Conservation (phyloP, 306 rosid genomes). For the Potentilla sterilis region DNA sequence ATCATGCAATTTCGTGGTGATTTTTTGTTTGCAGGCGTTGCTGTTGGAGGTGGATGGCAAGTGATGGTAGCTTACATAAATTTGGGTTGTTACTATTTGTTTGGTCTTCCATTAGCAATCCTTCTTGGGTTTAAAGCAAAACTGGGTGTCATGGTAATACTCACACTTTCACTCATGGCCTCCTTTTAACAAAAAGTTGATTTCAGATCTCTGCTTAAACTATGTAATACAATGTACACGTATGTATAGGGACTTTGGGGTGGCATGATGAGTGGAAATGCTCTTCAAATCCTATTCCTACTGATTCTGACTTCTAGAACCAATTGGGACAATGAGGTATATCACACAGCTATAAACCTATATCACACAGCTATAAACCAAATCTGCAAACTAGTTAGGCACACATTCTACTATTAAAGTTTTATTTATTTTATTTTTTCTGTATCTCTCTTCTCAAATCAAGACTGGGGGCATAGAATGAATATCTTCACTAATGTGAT, state of each 20-base stretch:
- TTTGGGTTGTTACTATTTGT: conserved; percentile 46
- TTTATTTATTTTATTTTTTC: too few relatives aligned
- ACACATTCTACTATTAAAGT: background rate
- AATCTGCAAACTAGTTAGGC: background rate
- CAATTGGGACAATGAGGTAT: conserved; percentile 47
- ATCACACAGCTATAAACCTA: background rate
- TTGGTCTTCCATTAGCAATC: conserved; percentile 49
- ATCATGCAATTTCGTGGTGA: background rate
- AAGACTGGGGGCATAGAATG: background rate
- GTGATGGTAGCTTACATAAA: conserved; percentile 53
- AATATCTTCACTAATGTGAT: background rate
- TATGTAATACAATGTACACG: background rate
- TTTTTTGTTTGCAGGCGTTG: conserved; percentile 34
- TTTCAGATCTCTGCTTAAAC: background rate
- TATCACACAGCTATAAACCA: background rate
- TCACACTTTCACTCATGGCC: background rate
- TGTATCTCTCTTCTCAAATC: too few relatives aligned
- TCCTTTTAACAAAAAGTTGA: background rate
- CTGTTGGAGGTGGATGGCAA: conserved; percentile 60
- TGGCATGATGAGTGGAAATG: conserved; percentile 31
- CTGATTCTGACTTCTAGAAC: conserved; percentile 25
- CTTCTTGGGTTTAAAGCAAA: conserved; percentile 30
- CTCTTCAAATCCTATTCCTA: conserved; percentile 31
- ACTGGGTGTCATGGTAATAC: conserved; percentile 34
- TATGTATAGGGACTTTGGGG: conserved; percentile 26